Evolutionary conservation across 345 rosid genomes (phyloP).

Genomic region (Murraya koenigii): DNA sequence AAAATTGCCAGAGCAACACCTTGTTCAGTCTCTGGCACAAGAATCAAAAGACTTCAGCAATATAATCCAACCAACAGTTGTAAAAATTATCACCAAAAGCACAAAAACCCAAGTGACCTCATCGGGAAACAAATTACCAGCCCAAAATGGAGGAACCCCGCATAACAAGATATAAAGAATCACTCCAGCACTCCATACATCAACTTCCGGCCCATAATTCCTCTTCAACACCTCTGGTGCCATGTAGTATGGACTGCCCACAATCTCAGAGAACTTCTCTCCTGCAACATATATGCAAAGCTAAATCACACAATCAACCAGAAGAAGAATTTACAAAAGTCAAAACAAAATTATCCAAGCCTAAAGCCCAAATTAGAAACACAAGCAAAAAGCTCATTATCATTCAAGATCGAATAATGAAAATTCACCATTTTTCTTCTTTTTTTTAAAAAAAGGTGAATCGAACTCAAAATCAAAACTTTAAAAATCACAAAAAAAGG

Average conservation of each 20-base stretch:
- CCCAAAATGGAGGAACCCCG: constrained; percentile 98
- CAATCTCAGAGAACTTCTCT: constrained; percentile 80
- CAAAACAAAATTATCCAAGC: background rate
- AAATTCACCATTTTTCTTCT: background rate
- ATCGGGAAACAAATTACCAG: constrained; percentile 41
- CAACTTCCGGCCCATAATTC: constrained; percentile 89
- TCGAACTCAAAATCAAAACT: background rate
- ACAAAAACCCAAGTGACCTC: background rate
- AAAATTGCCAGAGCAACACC: constrained; percentile 96
- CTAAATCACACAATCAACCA: background rate
- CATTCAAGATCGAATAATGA: background rate
- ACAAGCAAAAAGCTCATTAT: background rate
- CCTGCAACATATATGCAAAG: constrained; percentile 38
- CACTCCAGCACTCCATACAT: constrained; percentile 95
- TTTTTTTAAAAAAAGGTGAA: background rate
- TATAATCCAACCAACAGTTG: background rate
- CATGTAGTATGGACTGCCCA: constrained; percentile 98
- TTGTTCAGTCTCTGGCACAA: constrained; percentile 80
- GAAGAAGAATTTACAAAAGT: background rate
- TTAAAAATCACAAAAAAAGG: background rate
- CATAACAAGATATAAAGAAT: constrained; percentile 81
- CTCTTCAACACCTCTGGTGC: constrained; percentile 91
- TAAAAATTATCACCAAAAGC: constrained; percentile 1
- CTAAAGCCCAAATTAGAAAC: background rate
- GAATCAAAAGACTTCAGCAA: constrained; percentile 8